Evolutionary conservation across 2,329 filamentous ascomycete species (phyloP), one percentile per base, ranked within the genome.

Genomic region (Didymellaceae sp.): DNA sequence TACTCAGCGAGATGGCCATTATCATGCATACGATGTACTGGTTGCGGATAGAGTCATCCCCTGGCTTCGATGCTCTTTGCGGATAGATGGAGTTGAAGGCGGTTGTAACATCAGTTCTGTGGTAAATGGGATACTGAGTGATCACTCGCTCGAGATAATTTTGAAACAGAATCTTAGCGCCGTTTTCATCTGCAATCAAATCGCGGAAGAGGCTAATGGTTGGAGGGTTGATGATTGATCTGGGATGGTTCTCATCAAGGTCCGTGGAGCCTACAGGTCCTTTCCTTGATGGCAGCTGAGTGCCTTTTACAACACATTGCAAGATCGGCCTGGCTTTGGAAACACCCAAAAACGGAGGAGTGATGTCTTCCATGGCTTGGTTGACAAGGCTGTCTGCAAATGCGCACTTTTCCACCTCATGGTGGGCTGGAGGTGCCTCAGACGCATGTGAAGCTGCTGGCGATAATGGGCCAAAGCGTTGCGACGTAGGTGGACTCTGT

Each of bases 51-150:
- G 57, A 64, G 30, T 67, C 65, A 18, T 70, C 61, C 22, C 50
- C 60, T 16, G 61, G 55, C 6, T 59, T 61, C 10, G 59, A 45
- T 7, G 59, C 55, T n/a, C 55, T 63, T 24, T 59, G 59, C 32
- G 65, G 54, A 40, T 69, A 71, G 32, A 72, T 67, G 25, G 64
- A 64, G 30, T 68, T 67, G 53, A 70, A 71, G 2, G 70, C 68
- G 20, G 59, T 63, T 0, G 61, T 67, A 2, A 72, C 63, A 45
- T 73, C 66, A 16, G 60, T 66, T 2, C 66, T 52, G 33, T 73
- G 69, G 35, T 71, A 73, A 22, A 73, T 73, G n/a, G 70, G 70
- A 46, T 71, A 71, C 46, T 71, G 68, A 5, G 68, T 68, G 42
- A 72, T 68, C 41, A 72, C 60, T 16, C 66, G 63, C 32, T 70